These are phyloP conservation scores for Hyphopichia khmerensis DNA, from an alignment of 1,139 yeast species.

Conservation along the genomic window DNA sequence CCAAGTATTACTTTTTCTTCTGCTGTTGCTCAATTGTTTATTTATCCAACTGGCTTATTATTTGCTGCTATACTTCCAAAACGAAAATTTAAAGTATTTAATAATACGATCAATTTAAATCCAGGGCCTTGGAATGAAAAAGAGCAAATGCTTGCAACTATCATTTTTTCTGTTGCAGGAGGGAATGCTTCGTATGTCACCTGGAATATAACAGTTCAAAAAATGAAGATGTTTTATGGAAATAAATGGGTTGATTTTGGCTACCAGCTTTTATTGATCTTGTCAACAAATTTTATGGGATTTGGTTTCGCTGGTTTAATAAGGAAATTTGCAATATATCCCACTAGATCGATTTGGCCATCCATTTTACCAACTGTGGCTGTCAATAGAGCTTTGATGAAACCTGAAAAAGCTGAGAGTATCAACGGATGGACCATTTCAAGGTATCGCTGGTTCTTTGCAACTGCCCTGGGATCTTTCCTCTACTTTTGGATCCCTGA, in stretches of 20 bases:
- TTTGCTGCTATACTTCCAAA: constrained; percentile 21
- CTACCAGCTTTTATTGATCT: constrained; percentile 48
- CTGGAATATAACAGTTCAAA: constrained; percentile 18
- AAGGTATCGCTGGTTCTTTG: constrained; percentile 28
- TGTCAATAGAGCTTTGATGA: constrained; percentile 52
- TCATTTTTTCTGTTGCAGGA: constrained; percentile 18
- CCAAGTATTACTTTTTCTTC: constrained; percentile 11
- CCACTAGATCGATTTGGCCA: constrained; percentile 59
- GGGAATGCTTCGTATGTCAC: constrained; percentile 19
- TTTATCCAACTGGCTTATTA: constrained; percentile 23
- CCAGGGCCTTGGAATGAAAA: constrained; percentile 31
- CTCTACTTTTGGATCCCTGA: constrained; percentile 36
- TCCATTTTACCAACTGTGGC: constrained; percentile 54
- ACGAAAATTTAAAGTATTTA: constrained; percentile 11
- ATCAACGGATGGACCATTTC: constrained; percentile 36
- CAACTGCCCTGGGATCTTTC: constrained; percentile 21
- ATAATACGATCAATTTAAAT: constrained; percentile 15
- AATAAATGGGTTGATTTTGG: constrained; percentile 46
- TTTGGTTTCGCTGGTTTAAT: constrained; percentile 63
- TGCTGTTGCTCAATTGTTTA: constrained; percentile 22
- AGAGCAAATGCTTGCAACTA: constrained; percentile 29
- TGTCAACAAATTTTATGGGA: constrained; percentile 60
- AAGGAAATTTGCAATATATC: constrained; percentile 57
- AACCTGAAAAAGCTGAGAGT: constrained; percentile 37
- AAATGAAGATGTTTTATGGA: constrained; percentile 17